A percentile compares a stretch with the other conserved stretches of the same genome.
These are phyloP conservation scores for Arthrobotrys sphaeroides DNA, from an alignment of 2,329 filamentous ascomycete species.

Conservation along the genomic window DNA sequence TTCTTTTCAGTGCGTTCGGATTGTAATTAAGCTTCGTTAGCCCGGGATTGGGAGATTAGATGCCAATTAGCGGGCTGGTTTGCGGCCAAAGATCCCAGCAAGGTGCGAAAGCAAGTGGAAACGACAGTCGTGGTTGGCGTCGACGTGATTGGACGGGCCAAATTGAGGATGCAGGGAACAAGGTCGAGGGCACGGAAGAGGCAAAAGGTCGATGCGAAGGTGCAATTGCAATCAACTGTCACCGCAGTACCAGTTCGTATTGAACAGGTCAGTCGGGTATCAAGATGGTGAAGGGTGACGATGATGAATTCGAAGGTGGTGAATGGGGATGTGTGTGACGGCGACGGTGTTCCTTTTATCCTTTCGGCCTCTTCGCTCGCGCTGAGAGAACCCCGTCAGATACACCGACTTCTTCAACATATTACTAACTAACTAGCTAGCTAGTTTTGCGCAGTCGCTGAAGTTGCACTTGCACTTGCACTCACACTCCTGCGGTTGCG, in stretches of 20 bases:
- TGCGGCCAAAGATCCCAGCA: constrained; percentile 31
- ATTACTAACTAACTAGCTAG: not conserved
- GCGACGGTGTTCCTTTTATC: constrained; percentile 33
- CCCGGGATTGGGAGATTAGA: constrained; percentile 27
- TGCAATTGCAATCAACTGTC: too few relatives aligned
- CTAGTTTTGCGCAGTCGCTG: not conserved
- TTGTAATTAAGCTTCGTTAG: constrained; percentile 5
- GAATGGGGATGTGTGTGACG: not conserved
- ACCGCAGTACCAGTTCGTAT: too few relatives aligned
- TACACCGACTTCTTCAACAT: not conserved
- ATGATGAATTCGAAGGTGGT: not conserved
- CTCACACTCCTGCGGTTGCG: not conserved
- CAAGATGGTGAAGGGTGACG: not conserved
- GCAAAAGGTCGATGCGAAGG: constrained; percentile 6
- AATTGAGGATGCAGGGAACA: constrained; percentile 14
- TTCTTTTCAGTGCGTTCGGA: not conserved
- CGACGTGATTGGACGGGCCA: constrained; percentile 22
- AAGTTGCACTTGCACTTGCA: not conserved
- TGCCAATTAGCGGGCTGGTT: constrained; percentile 15
- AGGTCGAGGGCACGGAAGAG: constrained; percentile 22
- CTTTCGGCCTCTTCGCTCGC: not conserved
- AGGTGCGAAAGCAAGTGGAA: not conserved
- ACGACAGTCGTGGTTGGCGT: constrained; percentile 21
- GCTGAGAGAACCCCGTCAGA: too few relatives aligned
- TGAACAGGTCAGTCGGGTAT: too few relatives aligned